Percentiles rank a stretch among this genome's conserved stretches.
Evolutionary conservation across 1,284 basidiomycete genomes (phyloP).

Genomic region (Ceratorhiza oryzae-sativae): DNA sequence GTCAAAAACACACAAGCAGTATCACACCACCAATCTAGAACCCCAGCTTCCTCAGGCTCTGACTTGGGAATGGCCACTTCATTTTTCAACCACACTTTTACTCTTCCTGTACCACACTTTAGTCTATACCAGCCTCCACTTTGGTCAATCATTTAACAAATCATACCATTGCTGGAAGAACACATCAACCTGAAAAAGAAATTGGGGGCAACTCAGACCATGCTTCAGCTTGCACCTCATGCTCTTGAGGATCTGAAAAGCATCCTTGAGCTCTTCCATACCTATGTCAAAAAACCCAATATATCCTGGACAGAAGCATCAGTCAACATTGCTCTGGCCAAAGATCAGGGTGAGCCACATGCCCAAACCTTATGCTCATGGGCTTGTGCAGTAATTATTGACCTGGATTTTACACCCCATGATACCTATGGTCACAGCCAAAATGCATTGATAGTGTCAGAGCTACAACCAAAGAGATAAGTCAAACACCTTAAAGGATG

Average conservation of each 20-base stretch:
- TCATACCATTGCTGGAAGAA: no score
- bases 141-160: no score
- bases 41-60: no score
- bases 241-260: not conserved
- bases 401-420: not conserved
- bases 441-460: no score
- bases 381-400: not conserved
- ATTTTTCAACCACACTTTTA: no score
- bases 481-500: no score
- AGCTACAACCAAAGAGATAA: no score
- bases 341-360: not conserved
- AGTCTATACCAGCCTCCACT: no score
- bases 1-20: no score
- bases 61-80: no score
- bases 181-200: not conserved
- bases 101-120: no score
- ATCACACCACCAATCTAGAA: no score
- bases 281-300: not conserved
- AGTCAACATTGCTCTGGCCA: not conserved
- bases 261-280: conserved; percentile 13
- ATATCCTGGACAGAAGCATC: conserved; percentile 15
- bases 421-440: not conserved
- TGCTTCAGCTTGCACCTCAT: not conserved
- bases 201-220: not conserved
- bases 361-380: not conserved